Base-by-base conservation (phyloP, 2,329 filamentous ascomycete genomes). In the Xylariales sp. region DNA sequence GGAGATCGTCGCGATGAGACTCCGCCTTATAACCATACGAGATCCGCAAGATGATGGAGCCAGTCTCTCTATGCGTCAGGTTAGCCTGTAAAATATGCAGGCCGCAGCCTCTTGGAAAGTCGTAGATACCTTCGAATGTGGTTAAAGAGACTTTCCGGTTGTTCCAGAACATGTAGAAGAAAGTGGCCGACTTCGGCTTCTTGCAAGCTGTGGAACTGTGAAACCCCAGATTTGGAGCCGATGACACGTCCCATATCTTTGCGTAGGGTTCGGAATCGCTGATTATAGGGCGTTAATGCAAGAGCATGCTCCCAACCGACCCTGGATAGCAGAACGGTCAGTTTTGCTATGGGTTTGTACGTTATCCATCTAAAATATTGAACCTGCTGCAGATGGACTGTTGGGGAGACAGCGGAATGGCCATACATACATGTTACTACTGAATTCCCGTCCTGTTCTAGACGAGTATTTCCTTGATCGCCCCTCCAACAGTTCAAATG, bases 51-150 rank as follows among this genome's bases (percentile, higher is more conserved):
- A 60, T 48, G 5, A 25, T 8, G 8, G 23, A 25, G 7, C 46
- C 47, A 1, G 51, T 52, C 47, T 54, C 60, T 55, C 55, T 64
- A 17, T 57, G 47, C 4, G 28, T 29, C 56, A 25, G 23, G n/a
- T 25, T n/a, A 25, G 23, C 23, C 8, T 25, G 27, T 56, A 57
- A 8, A 44, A 10, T 1, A 53, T 46, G 8, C 48, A 50, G 52
- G 59, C 56, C 52, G 23, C 23, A 8, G 8, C n/a, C 23, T 8
- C 8, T 8, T 8, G 23, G 8, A 25, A 62, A 14, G 5, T 54
- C 58, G 37, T 41, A 66, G n/a, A n/a, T n/a, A n/a, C 65, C 53
- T 69, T 39, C 57, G 56, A 6, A 75, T 57, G 32, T 74, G 68
- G 5, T 63, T 40, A 1, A 61, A 25, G 11, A 71, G 42, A 0